Percentiles rank a stretch among this genome's conserved stretches.
phyloP scores from a whole-genome alignment of 768 basidiomycete genomes.

The Phanerochaete carnosa region DNA sequence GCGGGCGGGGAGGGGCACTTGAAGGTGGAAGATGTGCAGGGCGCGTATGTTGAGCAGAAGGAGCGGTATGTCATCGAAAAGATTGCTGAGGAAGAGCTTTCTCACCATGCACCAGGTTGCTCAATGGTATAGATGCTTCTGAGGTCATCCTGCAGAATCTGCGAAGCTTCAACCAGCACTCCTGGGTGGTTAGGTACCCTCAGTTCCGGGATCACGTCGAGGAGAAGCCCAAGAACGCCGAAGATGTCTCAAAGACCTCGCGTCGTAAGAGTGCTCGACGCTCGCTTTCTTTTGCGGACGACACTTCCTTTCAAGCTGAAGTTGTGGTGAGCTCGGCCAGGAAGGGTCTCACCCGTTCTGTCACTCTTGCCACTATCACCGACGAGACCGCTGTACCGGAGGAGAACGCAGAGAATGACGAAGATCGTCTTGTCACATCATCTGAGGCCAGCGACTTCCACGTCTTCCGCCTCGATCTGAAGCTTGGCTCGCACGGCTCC shows the following conservation, averaged over 20 bases:
- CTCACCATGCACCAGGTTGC: constrained; percentile 45
- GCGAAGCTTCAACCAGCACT: constrained; percentile 75
- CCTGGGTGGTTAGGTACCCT: constrained; percentile 91
- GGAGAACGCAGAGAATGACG: constrained; percentile 23
- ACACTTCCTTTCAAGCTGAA: constrained; percentile 63
- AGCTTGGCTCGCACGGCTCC: constrained; percentile 74
- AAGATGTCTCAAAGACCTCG: constrained; percentile 26
- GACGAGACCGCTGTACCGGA: constrained; percentile 43
- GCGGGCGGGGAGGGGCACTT: constrained; percentile 29
- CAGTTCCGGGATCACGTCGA: constrained; percentile 49
- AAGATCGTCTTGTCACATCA: constrained; percentile 35
- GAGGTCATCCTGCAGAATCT: constrained; percentile 66
- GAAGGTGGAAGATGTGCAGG: constrained; percentile 71
- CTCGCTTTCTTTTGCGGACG: constrained; percentile 83
- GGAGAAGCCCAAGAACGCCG: constrained; percentile 17
- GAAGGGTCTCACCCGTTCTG: constrained; percentile 50
- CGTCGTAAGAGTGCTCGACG: constrained; percentile 50
- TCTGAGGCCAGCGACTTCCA: constrained; percentile 64
- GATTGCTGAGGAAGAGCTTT: background rate
- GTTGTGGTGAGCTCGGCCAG: constrained; percentile 55
- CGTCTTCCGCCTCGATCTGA: constrained; percentile 89
- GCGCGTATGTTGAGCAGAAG: constrained; percentile 71
- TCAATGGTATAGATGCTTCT: constrained; percentile 74
- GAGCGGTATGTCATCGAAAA: constrained; percentile 50
- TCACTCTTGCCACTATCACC: constrained; percentile 53